A percentile compares a stretch with the other conserved stretches of the same genome.
These are phyloP conservation scores for Monotropa hypopitys DNA, from an alignment of 179 eudicot species.

Conservation along the genomic window DNA sequence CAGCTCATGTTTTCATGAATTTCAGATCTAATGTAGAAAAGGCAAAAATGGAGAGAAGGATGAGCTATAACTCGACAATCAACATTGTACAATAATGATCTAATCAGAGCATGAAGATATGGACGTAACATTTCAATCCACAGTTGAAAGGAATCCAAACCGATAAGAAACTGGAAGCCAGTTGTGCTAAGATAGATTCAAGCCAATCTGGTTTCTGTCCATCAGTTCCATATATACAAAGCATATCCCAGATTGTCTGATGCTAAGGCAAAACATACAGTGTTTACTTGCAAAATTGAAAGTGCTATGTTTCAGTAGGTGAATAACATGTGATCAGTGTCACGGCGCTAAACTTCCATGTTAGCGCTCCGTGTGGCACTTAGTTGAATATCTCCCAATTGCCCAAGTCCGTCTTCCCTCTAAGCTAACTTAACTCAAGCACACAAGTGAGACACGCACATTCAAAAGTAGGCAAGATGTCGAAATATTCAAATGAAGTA, in stretches of 20 bases:
- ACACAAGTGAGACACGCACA: too few species aligned
- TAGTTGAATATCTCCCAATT: too few species aligned
- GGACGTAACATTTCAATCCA: not conserved
- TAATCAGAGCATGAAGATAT: constrained; percentile 3
- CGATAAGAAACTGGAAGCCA: not conserved
- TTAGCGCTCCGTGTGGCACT: too few species aligned
- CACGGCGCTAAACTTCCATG: too few species aligned
- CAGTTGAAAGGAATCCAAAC: not conserved
- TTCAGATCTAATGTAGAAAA: constrained; percentile 49
- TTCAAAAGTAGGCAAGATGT: too few species aligned
- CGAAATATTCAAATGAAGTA: too few species aligned
- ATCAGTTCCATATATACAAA: not conserved
- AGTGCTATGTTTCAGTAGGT: not conserved
- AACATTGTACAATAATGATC: not conserved
- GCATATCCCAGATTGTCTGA: not conserved
- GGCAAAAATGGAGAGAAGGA: not conserved
- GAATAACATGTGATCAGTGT: not conserved
- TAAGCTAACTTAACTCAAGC: too few species aligned
- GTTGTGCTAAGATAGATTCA: not conserved
- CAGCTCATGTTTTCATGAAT: constrained; percentile 95
- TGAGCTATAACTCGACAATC: not conserved
- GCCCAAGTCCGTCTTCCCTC: too few species aligned
- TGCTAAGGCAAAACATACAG: not conserved
- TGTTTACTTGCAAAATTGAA: not conserved
- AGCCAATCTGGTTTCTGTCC: not conserved